A percentile compares a stretch with the other conserved stretches of the same genome.
Evolutionary conservation across 1,284 basidiomycete genomes (phyloP).

Genomic region (Cerrena zonata): DNA sequence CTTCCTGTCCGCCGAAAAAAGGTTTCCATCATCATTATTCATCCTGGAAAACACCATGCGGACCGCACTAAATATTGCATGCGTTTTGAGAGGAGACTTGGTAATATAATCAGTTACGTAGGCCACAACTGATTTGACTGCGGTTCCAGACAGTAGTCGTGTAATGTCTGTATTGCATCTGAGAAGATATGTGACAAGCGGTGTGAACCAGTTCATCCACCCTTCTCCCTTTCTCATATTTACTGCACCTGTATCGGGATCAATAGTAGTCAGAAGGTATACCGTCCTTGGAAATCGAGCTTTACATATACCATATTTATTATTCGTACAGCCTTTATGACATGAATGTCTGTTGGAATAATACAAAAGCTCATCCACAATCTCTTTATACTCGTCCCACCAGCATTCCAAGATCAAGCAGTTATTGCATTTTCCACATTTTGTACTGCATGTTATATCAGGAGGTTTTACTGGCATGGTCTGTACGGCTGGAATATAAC

Average conservation of each 20-base stretch:
- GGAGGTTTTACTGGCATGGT: background rate
- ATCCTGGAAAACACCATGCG: constrained; percentile 22
- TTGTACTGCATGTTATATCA: background rate
- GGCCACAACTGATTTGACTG: no score
- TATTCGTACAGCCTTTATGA: constrained; percentile 7
- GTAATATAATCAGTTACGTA: no score
- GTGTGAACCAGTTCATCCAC: constrained; percentile 30
- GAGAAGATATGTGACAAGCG: constrained; percentile 28
- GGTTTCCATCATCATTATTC: constrained; percentile 18
- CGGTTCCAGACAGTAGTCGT: constrained; percentile 30
- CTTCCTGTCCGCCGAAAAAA: background rate
- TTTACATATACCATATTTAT: constrained; percentile 20
- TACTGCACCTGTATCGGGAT: constrained; percentile 25
- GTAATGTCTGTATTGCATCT: constrained; percentile 34
- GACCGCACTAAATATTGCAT: constrained; percentile 30
- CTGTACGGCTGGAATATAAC: constrained; percentile 1
- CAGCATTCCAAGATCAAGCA: constrained; percentile 3
- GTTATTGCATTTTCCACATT: no score
- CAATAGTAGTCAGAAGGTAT: constrained; percentile 17
- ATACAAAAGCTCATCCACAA: constrained; percentile 10
- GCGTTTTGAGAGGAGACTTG: constrained; percentile 31
- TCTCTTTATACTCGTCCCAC: constrained; percentile 4
- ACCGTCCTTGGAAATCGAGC: constrained; percentile 27
- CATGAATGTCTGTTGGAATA: constrained; percentile 13
- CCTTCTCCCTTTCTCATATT: constrained; percentile 30